Percentiles rank a stretch among this genome's conserved stretches.
Conservation (phyloP, 495 filamentous ascomycete species). For the Diplogelasinospora grovesii region DNA sequence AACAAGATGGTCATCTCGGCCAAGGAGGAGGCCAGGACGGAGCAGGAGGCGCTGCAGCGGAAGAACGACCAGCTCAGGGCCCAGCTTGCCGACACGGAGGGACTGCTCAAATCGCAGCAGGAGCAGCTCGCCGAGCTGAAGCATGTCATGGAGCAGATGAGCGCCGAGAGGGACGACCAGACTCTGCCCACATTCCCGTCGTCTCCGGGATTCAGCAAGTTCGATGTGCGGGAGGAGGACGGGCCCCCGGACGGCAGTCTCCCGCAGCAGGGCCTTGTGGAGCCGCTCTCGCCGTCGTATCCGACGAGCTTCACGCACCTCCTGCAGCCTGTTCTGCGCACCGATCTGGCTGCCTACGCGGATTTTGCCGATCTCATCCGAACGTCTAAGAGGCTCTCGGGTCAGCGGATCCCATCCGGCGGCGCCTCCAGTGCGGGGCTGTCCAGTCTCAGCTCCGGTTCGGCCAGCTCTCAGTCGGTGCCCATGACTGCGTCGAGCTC, state of each 20-base stretch:
- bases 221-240: slow-evolving; percentile 34
- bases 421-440: slow-evolving; percentile 11
- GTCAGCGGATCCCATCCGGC: slow-evolving; percentile 10
- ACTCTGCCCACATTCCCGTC: slow-evolving; percentile 60
- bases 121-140: slow-evolving; percentile 91
- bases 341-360: slow-evolving; percentile 70
- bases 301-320: slow-evolving; percentile 81
- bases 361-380: slow-evolving; percentile 78
- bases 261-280: slow-evolving; percentile 40
- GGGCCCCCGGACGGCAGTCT: slow-evolving; percentile 34
- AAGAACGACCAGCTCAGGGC: slow-evolving; percentile 45
- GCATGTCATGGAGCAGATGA: slow-evolving; percentile 81
- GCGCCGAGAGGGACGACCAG: slow-evolving; percentile 63
- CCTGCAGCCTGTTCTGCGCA: slow-evolving; percentile 72
- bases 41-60: slow-evolving; percentile 29
- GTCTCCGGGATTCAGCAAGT: slow-evolving; percentile 45
- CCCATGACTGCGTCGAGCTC: slow-evolving; percentile 31
- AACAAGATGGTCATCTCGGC: slow-evolving; percentile 87
- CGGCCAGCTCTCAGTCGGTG: slow-evolving; percentile 28
- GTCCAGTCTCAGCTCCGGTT: slow-evolving; percentile 40
- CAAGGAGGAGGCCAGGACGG: slow-evolving; percentile 31
- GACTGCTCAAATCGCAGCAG: slow-evolving; percentile 80
- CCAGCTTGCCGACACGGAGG: slow-evolving; percentile 54
- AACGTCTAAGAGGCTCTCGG: slow-evolving; percentile 54
- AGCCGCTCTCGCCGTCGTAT: slow-evolving; percentile 65